These are phyloP conservation scores for Ceratocystis cacaofunesta DNA, from an alignment of 2,329 filamentous ascomycete species.

Conservation along the genomic window DNA sequence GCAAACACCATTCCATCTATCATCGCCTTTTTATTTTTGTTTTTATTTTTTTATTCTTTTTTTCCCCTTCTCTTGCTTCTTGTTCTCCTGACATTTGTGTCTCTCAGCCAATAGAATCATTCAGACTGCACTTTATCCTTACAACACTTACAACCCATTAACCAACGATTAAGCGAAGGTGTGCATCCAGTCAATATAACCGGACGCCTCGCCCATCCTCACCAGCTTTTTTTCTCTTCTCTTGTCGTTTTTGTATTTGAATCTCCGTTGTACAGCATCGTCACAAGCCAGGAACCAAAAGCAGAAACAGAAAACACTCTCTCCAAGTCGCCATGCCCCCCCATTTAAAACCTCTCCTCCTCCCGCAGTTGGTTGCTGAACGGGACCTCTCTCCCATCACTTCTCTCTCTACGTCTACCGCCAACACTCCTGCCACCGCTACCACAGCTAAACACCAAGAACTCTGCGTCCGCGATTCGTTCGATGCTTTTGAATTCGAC, in stretches of 20 bases:
- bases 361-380: conserved; percentile 40
- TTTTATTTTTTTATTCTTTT: neutral
- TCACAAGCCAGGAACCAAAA: neutral
- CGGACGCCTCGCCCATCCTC: conserved; percentile 9
- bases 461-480: conserved; percentile 15
- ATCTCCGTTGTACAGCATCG: conserved; percentile 3
- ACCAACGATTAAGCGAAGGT: neutral
- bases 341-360: conserved; percentile 37
- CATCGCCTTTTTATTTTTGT: neutral
- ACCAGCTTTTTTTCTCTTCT: neutral
- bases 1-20: neutral
- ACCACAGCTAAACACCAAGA: conserved; percentile 9
- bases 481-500: conserved; percentile 16
- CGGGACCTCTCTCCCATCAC: conserved; percentile 23
- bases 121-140: neutral
- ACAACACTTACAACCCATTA: conserved; percentile 1
- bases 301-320: neutral
- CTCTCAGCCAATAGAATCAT: conserved; percentile 6
- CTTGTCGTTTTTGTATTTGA: neutral
- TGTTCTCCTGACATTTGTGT: neutral
- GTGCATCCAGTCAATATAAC: conserved; percentile 9
- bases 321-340: conserved; percentile 28
- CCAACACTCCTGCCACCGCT: neutral
- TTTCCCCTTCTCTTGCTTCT: neutral
- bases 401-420: neutral